Base-by-base conservation (phyloP, 2,329 filamentous ascomycete genomes). In the Mycocentrospora acerina region DNA sequence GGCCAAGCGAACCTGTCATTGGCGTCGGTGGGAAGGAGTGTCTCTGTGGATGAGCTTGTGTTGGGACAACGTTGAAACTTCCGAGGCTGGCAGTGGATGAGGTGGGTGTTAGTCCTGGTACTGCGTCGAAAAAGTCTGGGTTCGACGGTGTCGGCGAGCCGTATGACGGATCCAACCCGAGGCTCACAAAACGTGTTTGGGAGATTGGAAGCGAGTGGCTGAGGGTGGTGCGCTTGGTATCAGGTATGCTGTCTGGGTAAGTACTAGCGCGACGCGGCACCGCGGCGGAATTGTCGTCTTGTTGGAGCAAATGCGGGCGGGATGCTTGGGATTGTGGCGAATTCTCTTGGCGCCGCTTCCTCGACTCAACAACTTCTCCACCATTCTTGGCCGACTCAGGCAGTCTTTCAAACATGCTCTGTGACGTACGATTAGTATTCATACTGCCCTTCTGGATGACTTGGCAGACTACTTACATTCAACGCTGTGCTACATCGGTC, bases 371-470 rank as follows among this genome's bases (percentile, higher is more conserved):
- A 11, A 53, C 33, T n/a, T 61, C 54, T 41, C 55, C 45, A 25
- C 62, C 53, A 34, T 57, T 58, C 35, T 83, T 84, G 24, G 94
- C 72, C 40, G 78, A 78, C 34, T 86, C 83, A 1, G 90, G 89
- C 1, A 97, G 70, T 59, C 90, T 82, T 44, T 93, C 87, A 62
- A 97, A 96, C 7, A 96, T 76, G 32, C 77, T 76, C 88, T 93
- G 54, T 10, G 15, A 12, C 2, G 19, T 15, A 4, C 26, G 14
- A 31, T 59, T 32, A 59, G 50, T 32, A 17, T 22, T 5, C 40
- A 22, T 19, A 13, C 7, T 26, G 22, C 25, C 8, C 30, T 30
- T 17, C 6, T 34, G 11, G 32, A 14, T 29, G 7, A 14, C 9
- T 24, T 14, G 29, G 22, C 8, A 9, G 12, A 25, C 24, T 5